Percentiles rank a stretch among this genome's conserved stretches.
These are phyloP conservation scores for Coccomyxa subellipsoidea DNA, from an alignment of 163 green algal genomes.

Conservation along the genomic window DNA sequence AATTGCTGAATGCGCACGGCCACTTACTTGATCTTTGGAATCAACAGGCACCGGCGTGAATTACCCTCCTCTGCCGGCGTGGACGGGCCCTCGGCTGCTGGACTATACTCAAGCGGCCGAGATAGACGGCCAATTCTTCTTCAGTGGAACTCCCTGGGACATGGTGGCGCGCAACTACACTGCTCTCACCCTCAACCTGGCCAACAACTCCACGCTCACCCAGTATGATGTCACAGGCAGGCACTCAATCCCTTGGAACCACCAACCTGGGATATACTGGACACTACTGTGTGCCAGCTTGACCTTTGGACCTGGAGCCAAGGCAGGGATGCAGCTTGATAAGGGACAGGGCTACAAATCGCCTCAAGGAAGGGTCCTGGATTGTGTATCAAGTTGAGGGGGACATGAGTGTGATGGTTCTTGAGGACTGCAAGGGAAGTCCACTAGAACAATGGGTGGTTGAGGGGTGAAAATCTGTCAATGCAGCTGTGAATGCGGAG, in stretches of 20 bases:
- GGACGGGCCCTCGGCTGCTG: not conserved
- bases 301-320: not conserved
- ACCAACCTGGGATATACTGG: too few relatives aligned
- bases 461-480: not conserved
- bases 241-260: too few relatives aligned
- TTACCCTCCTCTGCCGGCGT: slow-evolving; percentile 17
- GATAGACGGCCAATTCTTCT: slow-evolving; percentile 45
- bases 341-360: too few relatives aligned
- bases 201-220: slow-evolving; percentile 19
- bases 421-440: not conserved
- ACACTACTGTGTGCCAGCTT: slow-evolving; percentile 51
- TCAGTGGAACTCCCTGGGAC: slow-evolving; percentile 42
- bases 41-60: not conserved
- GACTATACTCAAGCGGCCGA: not conserved
- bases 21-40: too few relatives aligned
- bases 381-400: too few relatives aligned
- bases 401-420: not conserved
- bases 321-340: too few relatives aligned
- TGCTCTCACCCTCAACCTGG: slow-evolving; percentile 37
- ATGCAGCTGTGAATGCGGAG: slow-evolving; percentile 1
- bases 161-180: slow-evolving; percentile 40
- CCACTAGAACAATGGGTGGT: not conserved
- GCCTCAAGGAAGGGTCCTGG: too few relatives aligned
- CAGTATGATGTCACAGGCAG: slow-evolving; percentile 34
- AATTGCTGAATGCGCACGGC: too few relatives aligned